Evolutionary conservation across 192 early-diverging fungal genomes (phyloP).

Genomic region (Coemansia sp.): DNA sequence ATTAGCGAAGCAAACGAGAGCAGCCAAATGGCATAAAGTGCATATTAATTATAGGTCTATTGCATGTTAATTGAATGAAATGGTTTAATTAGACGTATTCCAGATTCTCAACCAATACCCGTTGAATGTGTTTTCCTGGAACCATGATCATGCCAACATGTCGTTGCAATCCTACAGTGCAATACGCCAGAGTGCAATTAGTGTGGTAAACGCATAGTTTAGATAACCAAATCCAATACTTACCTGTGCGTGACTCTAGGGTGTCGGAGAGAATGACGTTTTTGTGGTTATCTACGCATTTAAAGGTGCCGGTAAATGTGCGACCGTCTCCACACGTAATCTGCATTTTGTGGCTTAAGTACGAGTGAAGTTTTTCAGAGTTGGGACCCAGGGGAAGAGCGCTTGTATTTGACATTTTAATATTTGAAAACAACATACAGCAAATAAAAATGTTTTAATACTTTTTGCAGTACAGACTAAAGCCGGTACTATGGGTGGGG

Average conservation of each 20-base stretch:
- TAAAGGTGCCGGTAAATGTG: conserved; percentile 37
- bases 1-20: conserved; percentile 69
- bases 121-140: conserved; percentile 38
- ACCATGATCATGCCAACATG: conserved; percentile 54
- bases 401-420: too few species aligned
- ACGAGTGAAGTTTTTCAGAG: conserved; percentile 19
- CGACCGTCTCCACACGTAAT: conserved; percentile 33
- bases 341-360: conserved; percentile 42
- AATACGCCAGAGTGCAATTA: neutral
- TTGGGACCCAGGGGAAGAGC: neutral
- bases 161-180: conserved; percentile 27
- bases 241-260: conserved; percentile 31
- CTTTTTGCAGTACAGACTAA: too few species aligned
- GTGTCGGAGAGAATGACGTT: conserved; percentile 47
- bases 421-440: too few species aligned
- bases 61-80: too few species aligned
- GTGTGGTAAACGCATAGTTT: too few species aligned
- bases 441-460: too few species aligned
- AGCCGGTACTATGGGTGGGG: too few species aligned
- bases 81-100: neutral
- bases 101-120: conserved; percentile 34
- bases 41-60: neutral
- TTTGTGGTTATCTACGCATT: conserved; percentile 33
- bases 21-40: conserved; percentile 27
- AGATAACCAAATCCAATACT: neutral